Percentiles rank a stretch among this genome's conserved stretches.
Conservation (phyloP, 495 filamentous ascomycete species). For the Penicillium daleae region DNA sequence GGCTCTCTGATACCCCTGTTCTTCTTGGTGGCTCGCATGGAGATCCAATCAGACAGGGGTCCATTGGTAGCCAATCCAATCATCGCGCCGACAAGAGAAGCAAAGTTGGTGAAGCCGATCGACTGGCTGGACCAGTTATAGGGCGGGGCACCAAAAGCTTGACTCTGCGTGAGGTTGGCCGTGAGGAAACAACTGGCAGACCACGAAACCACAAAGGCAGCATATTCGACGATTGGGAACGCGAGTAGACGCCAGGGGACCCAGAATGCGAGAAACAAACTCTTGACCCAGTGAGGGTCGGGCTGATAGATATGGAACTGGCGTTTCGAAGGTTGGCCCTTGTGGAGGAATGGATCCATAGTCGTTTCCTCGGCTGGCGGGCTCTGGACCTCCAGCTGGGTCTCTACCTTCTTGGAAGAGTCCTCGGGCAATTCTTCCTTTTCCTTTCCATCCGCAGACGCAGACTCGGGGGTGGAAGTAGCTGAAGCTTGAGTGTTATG, state of each 20-base stretch:
- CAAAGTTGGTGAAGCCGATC: conserved; percentile 56
- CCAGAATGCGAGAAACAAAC: conserved; percentile 43
- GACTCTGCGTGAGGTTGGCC: conserved; percentile 65
- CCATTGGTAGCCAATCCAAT: conserved; percentile 63
- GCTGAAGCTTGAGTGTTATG: neutral
- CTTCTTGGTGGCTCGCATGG: conserved; percentile 56
- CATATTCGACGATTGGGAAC: conserved; percentile 67
- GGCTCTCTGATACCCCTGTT: conserved; percentile 70
- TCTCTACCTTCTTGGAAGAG: neutral
- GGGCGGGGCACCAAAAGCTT: conserved; percentile 62
- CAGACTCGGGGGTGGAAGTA: neutral
- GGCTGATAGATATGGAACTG: conserved; percentile 60
- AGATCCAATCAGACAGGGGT: conserved; percentile 61
- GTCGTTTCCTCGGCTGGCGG: conserved; percentile 9
- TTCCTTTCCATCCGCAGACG: conserved; percentile 7
- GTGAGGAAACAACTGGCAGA: conserved; percentile 62
- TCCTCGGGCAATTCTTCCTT: neutral
- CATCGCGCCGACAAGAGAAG: conserved; percentile 50
- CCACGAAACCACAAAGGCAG: conserved; percentile 63
- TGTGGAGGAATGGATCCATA: conserved; percentile 44
- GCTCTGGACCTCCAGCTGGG: neutral
- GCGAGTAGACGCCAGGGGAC: conserved; percentile 61
- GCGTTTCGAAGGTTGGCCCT: conserved; percentile 53
- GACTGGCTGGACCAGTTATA: conserved; percentile 57
- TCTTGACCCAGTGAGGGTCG: conserved; percentile 42